Conservation (phyloP, 176 grass and related monocot species). For the Luzula sylvatica region DNA sequence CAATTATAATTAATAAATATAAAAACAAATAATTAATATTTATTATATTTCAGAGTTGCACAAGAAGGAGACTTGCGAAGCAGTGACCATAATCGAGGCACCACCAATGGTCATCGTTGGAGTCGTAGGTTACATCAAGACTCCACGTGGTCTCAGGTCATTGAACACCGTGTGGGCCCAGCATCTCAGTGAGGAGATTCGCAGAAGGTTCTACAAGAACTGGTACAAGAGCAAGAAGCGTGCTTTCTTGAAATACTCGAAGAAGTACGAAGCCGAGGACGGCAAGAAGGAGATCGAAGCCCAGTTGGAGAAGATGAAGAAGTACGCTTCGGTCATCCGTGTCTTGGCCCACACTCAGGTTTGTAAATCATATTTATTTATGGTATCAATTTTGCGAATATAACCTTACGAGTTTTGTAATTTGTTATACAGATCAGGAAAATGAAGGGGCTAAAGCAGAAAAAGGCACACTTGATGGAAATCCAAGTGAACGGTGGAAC, state of each 20-base stretch:
- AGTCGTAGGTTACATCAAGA: conserved; percentile 81
- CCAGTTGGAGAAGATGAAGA: conserved; percentile 93
- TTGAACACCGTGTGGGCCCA: conserved; percentile 93
- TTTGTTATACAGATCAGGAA: conserved; percentile 50
- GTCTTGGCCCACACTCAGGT: conserved; percentile 87
- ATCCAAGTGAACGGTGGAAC: conserved; percentile 87
- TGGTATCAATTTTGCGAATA: too few relatives aligned
- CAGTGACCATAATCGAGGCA: conserved; percentile 75
- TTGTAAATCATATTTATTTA: background rate
- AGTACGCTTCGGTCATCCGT: conserved; percentile 75
- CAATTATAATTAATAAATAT: too few relatives aligned
- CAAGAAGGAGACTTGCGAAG: conserved; percentile 96
- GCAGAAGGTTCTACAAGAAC: conserved; percentile 89
- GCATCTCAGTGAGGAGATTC: conserved; percentile 87
- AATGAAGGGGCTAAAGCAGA: conserved; percentile 96
- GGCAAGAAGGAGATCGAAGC: conserved; percentile 83
- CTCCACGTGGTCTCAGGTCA: conserved; percentile 65
- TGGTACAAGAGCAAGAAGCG: conserved; percentile 99
- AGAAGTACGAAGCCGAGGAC: conserved; percentile 59
- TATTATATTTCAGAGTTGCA: conserved; percentile 47
- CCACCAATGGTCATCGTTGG: conserved; percentile 85
- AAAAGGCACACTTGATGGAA: conserved; percentile 95
- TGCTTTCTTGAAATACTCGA: conserved; percentile 76
- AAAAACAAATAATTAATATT: too few relatives aligned
- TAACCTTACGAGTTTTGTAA: background rate